A percentile compares a stretch with the other conserved stretches of the same genome.
Conservation (phyloP, 306 rosid genomes). For the Prunus fruticosa region DNA sequence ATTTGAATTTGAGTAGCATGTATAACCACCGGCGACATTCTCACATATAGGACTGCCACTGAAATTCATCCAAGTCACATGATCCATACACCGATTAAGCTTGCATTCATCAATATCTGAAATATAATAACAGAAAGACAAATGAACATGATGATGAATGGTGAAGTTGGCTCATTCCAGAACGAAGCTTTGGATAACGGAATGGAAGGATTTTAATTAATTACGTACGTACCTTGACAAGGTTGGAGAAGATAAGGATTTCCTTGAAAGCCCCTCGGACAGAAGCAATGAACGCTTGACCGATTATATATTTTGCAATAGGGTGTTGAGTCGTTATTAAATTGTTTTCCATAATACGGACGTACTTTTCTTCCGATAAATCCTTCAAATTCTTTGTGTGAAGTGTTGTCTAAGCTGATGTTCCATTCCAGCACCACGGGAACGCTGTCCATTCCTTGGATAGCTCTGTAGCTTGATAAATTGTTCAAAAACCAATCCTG, state of each 20-base stretch:
- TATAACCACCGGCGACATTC: neutral
- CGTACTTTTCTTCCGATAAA: no score
- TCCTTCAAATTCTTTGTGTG: no score
- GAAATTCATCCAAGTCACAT: neutral
- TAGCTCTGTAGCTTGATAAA: neutral
- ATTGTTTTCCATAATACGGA: no score
- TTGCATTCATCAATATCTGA: constrained; percentile 13
- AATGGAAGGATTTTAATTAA: neutral
- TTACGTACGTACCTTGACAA: constrained; percentile 2
- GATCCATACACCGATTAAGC: neutral
- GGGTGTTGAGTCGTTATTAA: neutral
- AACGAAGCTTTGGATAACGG: no score
- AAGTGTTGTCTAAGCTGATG: neutral
- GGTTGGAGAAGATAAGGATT: constrained; percentile 12
- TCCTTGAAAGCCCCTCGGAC: constrained; percentile 4
- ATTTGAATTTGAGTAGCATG: neutral
- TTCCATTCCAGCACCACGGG: constrained; percentile 22
- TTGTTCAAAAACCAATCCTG: neutral
- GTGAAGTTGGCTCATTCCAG: neutral
- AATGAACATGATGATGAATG: neutral
- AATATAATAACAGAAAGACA: neutral
- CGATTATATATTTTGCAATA: neutral
- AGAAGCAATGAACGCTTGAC: neutral
- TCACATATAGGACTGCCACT: neutral
- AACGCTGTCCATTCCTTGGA: neutral